Percentiles rank a stretch among this genome's conserved stretches.
Conservation (phyloP, 352 stramenopile genomes). For the Globisporangium canariense region DNA sequence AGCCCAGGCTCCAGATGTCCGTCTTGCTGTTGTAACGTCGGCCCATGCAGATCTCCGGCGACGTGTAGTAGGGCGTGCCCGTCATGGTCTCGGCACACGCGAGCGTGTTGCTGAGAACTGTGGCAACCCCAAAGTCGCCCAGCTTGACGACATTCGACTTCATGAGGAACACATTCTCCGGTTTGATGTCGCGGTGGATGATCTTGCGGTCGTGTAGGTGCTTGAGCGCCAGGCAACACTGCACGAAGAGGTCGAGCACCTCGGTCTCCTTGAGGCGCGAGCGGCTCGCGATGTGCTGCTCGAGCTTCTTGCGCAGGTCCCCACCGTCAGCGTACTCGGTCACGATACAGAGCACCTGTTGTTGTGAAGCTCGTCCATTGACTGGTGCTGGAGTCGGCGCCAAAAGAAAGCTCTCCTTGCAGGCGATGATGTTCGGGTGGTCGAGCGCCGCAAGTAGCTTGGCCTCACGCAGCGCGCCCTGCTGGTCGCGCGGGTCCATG, state of each 20-base stretch:
- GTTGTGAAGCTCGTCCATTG: constrained; percentile 5
- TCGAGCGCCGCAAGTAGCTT: constrained; percentile 63
- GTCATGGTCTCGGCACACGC: constrained; percentile 72
- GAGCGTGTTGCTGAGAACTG: constrained; percentile 67
- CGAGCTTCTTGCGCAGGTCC: constrained; percentile 59
- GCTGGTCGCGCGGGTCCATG: constrained; percentile 64
- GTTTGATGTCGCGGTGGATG: constrained; percentile 86
- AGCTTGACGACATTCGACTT: constrained; percentile 62
- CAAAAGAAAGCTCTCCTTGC: constrained; percentile 73
- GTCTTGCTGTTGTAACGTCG: constrained; percentile 92
- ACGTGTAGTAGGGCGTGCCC: constrained; percentile 91
- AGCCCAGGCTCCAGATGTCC: constrained; percentile 93
- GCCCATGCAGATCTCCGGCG: constrained; percentile 91
- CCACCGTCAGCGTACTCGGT: constrained; percentile 82
- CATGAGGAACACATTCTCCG: constrained; percentile 85
- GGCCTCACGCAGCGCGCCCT: constrained; percentile 57
- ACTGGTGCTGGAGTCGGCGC: constrained; percentile 6
- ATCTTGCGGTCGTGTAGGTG: constrained; percentile 84
- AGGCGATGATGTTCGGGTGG: constrained; percentile 84
- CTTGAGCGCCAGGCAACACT: constrained; percentile 75
- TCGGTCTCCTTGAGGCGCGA: constrained; percentile 33
- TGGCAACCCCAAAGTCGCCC: constrained; percentile 79
- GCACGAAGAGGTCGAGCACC: constrained; percentile 56
- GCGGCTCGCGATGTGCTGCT: constrained; percentile 20
- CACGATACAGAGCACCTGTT: constrained; percentile 73